These are phyloP conservation scores for Fusarium sublunatum DNA, from an alignment of 2,329 filamentous ascomycete species.

Conservation along the genomic window DNA sequence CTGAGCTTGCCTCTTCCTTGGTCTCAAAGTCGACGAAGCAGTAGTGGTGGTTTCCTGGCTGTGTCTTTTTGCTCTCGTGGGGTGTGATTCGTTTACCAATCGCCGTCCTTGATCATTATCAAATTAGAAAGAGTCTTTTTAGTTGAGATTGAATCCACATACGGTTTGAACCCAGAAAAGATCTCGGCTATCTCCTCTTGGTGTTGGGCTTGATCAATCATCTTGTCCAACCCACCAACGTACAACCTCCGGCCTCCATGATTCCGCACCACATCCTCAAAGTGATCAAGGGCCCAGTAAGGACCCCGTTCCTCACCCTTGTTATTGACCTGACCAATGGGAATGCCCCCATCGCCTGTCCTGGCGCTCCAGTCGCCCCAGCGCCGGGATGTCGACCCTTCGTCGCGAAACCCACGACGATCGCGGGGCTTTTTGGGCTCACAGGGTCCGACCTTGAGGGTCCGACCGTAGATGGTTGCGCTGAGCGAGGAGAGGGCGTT, in stretches of 20 bases:
- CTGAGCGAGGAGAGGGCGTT: slow-evolving; percentile 64
- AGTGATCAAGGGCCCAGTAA: slow-evolving; percentile 43
- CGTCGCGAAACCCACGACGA: slow-evolving; percentile 27
- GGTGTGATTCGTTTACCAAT: slow-evolving; percentile 68
- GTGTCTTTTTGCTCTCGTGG: slow-evolving; percentile 64
- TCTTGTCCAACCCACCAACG: slow-evolving; percentile 62
- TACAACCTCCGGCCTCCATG: slow-evolving; percentile 57
- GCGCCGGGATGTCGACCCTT: slow-evolving; percentile 48
- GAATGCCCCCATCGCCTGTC: slow-evolving; percentile 20
- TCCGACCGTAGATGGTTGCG: slow-evolving; percentile 65
- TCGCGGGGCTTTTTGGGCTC: slow-evolving; percentile 60
- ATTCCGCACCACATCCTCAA: slow-evolving; percentile 46
- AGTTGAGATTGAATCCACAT: neutral
- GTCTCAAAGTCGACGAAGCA: slow-evolving; percentile 73
- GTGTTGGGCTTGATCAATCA: slow-evolving; percentile 61
- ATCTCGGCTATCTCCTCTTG: slow-evolving; percentile 59
- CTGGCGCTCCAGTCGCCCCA: slow-evolving; percentile 58
- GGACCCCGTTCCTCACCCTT: slow-evolving; percentile 10
- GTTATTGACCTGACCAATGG: neutral
- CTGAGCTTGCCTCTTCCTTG: slow-evolving; percentile 63
- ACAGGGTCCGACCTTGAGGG: slow-evolving; percentile 73
- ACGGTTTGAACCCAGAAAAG: slow-evolving; percentile 57
- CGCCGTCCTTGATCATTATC: slow-evolving; percentile 8
- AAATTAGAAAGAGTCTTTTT: neutral
- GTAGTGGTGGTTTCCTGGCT: slow-evolving; percentile 69